phyloP scores from a whole-genome alignment of 768 basidiomycete genomes.

The Tylopilus rubrobrunneus region DNA sequence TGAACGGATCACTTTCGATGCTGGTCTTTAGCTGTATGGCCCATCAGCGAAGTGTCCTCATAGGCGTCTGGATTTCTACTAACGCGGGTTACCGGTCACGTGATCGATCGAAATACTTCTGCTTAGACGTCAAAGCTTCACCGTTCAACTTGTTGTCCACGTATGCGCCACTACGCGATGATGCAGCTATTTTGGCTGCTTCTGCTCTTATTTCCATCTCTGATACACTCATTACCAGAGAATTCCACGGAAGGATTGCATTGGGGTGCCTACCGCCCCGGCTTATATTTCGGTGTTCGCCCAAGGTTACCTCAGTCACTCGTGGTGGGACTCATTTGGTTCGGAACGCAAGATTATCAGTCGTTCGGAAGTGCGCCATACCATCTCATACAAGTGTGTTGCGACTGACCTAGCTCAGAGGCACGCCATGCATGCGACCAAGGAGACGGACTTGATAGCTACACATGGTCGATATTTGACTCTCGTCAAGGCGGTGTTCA shows the following conservation, averaged over 20 bases:
- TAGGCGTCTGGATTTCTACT: too few relatives aligned
- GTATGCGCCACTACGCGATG: not conserved
- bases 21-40: too few relatives aligned
- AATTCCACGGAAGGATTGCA: constrained; percentile 42
- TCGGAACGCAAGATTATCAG: constrained; percentile 81
- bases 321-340: constrained; percentile 93
- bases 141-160: not conserved
- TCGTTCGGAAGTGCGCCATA: constrained; percentile 57
- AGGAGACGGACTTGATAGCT: constrained; percentile 71
- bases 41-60: too few relatives aligned
- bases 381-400: not conserved
- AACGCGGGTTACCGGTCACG: not conserved
- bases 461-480: constrained; percentile 88
- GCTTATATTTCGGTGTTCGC: constrained; percentile 91
- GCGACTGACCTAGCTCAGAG: constrained; percentile 37
- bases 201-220: constrained; percentile 20
- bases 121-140: not conserved
- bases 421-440: constrained; percentile 89
- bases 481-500: constrained; percentile 82
- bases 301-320: constrained; percentile 85
- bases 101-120: not conserved
- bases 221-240: constrained; percentile 14
- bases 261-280: constrained; percentile 85
- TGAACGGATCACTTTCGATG: too few relatives aligned
- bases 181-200: constrained; percentile 28